A percentile compares a stretch with the other conserved stretches of the same genome.
Conservation (phyloP, 2,329 filamentous ascomycete genomes). For the Nothophoma quercina region DNA sequence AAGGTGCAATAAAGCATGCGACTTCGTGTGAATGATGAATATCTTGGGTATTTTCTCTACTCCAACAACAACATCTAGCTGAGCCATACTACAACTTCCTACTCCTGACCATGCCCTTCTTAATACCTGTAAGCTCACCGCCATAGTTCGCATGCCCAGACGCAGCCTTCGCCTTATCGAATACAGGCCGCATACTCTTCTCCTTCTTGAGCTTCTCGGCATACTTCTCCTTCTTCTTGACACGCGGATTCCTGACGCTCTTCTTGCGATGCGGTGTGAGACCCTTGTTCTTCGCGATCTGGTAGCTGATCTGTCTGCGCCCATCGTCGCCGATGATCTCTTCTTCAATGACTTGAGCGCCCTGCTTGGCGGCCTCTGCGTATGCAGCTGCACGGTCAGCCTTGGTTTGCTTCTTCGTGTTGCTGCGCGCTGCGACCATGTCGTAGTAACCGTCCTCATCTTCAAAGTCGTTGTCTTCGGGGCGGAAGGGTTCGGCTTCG, state of each 20-base stretch:
- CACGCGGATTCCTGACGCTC: conserved; percentile 90
- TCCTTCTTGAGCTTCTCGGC: conserved; percentile 98
- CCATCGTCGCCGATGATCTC: conserved; percentile 80
- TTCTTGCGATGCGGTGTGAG: conserved; percentile 89
- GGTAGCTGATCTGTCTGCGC: conserved; percentile 90
- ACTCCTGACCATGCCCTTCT: conserved; percentile 91
- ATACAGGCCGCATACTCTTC: conserved; percentile 82
- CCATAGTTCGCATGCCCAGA: conserved; percentile 71
- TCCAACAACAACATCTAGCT: background rate
- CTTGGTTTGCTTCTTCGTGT: conserved; percentile 74
- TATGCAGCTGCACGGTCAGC: conserved; percentile 70
- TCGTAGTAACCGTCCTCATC: conserved; percentile 85
- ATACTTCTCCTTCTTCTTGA: conserved; percentile 98
- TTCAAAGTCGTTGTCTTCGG: conserved; percentile 52
- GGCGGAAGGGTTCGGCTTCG: conserved; percentile 59
- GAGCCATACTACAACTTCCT: conserved; percentile 73
- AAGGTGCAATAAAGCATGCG: too few species aligned
- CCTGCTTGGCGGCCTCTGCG: conserved; percentile 61
- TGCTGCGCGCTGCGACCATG: conserved; percentile 75
- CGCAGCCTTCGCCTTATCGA: conserved; percentile 80
- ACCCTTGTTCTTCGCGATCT: conserved; percentile 98
- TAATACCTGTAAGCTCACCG: conserved; percentile 95
- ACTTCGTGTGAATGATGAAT: background rate
- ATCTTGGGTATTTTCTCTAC: conserved; percentile 4
- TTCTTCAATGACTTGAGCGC: conserved; percentile 69